These are phyloP conservation scores for Oxalis stricta DNA, from an alignment of 441 rosid genomes.

Conservation along the genomic window DNA sequence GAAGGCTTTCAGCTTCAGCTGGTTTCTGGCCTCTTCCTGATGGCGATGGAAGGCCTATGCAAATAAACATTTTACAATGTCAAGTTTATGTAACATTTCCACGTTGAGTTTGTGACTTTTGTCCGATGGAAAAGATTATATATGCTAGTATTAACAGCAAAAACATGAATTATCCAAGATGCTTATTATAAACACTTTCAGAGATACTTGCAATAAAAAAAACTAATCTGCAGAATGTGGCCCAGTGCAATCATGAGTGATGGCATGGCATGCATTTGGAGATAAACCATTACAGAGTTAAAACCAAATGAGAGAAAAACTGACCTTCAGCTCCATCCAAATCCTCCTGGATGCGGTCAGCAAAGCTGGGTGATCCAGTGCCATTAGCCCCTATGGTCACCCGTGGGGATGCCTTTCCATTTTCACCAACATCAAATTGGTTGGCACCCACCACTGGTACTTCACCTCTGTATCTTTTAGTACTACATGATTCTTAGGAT, in stretches of 20 bases:
- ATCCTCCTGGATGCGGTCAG: conserved; percentile 28
- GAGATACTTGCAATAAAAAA: background rate
- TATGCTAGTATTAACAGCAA: background rate
- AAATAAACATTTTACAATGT: conserved; percentile 8
- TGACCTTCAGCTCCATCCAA: conserved; percentile 66
- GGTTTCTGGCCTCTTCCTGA: conserved; percentile 63
- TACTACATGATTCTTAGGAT: conserved; percentile 23
- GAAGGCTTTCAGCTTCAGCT: conserved; percentile 43
- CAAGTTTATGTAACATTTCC: background rate
- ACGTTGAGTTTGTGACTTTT: background rate
- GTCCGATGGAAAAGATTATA: conserved; percentile 1
- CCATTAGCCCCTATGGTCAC: conserved; percentile 21
- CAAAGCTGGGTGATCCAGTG: conserved; percentile 9
- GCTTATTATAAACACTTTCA: background rate
- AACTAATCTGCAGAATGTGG: background rate
- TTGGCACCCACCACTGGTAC: conserved; percentile 21
- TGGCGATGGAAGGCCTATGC: conserved; percentile 73
- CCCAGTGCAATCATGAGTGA: conserved; percentile 4
- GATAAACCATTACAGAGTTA: background rate
- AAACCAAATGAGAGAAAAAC: conserved; percentile 4
- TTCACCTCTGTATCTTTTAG: conserved; percentile 27
- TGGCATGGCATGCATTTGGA: background rate
- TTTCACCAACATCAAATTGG: conserved; percentile 24
- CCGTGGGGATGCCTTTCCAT: conserved; percentile 27
- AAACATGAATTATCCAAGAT: background rate